phyloP scores from a whole-genome alignment of 495 filamentous ascomycete species.

The Xylaria telfairii region DNA sequence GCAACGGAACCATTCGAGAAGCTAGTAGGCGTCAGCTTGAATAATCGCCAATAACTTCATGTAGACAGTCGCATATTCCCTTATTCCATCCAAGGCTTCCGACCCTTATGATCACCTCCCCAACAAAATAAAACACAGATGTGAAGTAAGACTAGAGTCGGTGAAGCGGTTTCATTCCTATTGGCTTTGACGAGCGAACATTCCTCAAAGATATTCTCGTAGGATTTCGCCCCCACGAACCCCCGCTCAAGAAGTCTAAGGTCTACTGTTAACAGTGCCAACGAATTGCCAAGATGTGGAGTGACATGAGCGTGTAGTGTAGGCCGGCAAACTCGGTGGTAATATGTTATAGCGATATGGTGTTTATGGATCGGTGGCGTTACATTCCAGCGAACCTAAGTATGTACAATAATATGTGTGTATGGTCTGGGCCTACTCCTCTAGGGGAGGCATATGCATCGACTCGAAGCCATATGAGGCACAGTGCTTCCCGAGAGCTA shows the following conservation, averaged over 20 bases:
- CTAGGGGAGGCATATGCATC: not conserved
- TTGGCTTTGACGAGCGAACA: conserved; percentile 18
- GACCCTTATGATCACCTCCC: not conserved
- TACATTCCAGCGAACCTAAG: conserved; percentile 1
- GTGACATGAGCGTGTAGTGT: conserved; percentile 11
- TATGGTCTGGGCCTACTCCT: not conserved
- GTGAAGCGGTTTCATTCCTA: conserved; percentile 24
- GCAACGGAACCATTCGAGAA: conserved; percentile 7
- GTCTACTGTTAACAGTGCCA: conserved; percentile 2
- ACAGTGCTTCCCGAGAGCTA: not conserved
- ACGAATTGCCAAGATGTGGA: conserved; percentile 12
- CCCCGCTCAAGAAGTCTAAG: conserved; percentile 31
- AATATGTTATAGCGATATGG: conserved; percentile 6
- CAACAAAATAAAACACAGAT: not conserved
- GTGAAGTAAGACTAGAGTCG: conserved; percentile 22
- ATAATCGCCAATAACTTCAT: not conserved
- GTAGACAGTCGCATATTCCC: not conserved
- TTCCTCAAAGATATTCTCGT: conserved; percentile 20
- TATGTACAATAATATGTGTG: conserved; percentile 13
- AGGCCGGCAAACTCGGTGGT: not conserved
- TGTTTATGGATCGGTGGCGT: not conserved
- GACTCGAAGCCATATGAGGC: conserved; percentile 3
- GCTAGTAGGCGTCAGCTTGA: not conserved
- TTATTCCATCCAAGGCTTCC: conserved; percentile 1
- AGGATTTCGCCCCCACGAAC: conserved; percentile 41